Conservation (phyloP, 2,329 filamentous ascomycete genomes). For the Pseudogymnoascus sp. region DNA sequence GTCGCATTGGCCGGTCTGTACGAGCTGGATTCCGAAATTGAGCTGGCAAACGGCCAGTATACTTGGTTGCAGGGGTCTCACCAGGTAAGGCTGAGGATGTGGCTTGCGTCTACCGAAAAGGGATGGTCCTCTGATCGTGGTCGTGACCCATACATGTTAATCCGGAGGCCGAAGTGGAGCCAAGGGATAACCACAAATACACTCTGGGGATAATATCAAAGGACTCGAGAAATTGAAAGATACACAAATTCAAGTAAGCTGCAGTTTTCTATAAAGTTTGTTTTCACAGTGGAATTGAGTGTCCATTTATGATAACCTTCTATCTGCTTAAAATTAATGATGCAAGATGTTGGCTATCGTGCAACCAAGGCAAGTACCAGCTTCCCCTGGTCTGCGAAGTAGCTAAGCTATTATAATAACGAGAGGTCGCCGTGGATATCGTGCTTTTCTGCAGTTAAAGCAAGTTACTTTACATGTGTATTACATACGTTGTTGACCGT, state of each 20-base stretch:
- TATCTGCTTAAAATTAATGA: background rate
- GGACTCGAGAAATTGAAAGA: background rate
- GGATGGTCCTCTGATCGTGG: background rate
- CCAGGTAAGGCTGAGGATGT: slow-evolving; percentile 5
- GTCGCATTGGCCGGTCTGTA: slow-evolving; percentile 4
- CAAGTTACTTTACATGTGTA: slow-evolving; percentile 6
- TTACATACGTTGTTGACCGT: background rate
- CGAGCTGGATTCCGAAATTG: slow-evolving; percentile 2
- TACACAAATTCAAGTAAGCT: background rate
- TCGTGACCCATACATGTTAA: slow-evolving; percentile 3
- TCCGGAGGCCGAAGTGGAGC: slow-evolving; percentile 4
- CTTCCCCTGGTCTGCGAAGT: background rate
- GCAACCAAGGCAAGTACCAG: background rate
- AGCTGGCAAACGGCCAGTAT: slow-evolving; percentile 7
- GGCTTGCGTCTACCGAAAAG: slow-evolving; percentile 5
- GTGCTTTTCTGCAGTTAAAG: background rate
- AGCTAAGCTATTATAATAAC: slow-evolving; percentile 5
- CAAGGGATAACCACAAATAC: background rate
- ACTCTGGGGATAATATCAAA: background rate
- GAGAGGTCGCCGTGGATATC: background rate
- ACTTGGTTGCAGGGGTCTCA: slow-evolving; percentile 7
- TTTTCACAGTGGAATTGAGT: background rate
- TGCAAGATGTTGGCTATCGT: slow-evolving; percentile 1
- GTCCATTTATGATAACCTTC: background rate
- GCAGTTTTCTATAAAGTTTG: background rate